Evolutionary conservation across 345 rosid genomes (phyloP), one percentile per base, ranked within the genome.

Genomic region (Microcos paniculata): DNA sequence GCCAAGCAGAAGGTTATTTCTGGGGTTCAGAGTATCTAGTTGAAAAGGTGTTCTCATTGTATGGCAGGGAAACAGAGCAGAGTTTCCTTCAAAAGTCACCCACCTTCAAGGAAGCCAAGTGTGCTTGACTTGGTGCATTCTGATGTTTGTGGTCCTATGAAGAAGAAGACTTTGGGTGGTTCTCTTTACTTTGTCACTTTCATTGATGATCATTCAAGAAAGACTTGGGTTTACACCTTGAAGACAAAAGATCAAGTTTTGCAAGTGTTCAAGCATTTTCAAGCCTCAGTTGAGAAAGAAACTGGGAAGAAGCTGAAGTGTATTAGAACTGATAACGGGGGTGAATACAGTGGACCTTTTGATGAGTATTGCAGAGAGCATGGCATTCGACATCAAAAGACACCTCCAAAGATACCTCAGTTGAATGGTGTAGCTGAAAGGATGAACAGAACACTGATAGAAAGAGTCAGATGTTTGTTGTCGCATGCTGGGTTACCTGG

Each of bases 341-440:
- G 48, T 35, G 49, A 31, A 26, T 67, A 43, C 8, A 35, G 6
- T 15, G 30, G 71, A 67, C 53, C 51, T 21, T 40, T 67, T 67
- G 55, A 40, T 67, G 53, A 12, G 8, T 67, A 43, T 67, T 64
- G 43, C 15, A 35, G 9, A 28, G 46, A 64, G 43, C 24, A 67
- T 3, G 71, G 71, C 10, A 67, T 67, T 43, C 2, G 14, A 21
- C 71, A 67, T 67, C 24, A 67, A 28, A 21, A n/a, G 24, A 66
- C 71, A 18, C 11, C 71, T 42, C 42, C 55, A 51, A 64, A 64
- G n/a, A 64, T 16, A 64, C 70, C 70, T 18, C 70, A 64, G 70
- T 64, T 67, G 71, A 67, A 67, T 67, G 28, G 55, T 7, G 42
- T 67, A 11, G 49, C 52, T 33, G 9, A 66, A 26, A 66, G 71